Conservation (phyloP, 2,329 filamentous ascomycete species). For the Ophiosphaerella herpotricha region DNA sequence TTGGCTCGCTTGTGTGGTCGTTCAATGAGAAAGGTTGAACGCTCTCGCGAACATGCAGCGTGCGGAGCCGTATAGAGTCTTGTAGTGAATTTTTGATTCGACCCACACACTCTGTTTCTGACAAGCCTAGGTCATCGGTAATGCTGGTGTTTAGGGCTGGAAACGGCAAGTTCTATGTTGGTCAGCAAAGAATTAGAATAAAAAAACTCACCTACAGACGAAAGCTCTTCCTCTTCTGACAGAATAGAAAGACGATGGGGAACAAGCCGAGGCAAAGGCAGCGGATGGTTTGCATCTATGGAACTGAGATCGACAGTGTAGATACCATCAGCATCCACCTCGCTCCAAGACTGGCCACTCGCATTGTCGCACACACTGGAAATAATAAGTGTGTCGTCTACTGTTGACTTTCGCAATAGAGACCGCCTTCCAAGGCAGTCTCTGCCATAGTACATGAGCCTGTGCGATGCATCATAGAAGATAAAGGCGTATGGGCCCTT, state of each 20-base stretch:
- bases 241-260: conserved; percentile 26
- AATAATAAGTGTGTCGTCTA: conserved; percentile 47
- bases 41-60: conserved; percentile 37
- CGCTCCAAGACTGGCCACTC: conserved; percentile 62
- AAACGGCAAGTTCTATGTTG: conserved; percentile 48
- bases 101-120: conserved; percentile 52
- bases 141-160: conserved; percentile 50
- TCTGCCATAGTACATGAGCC: conserved; percentile 76
- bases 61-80: conserved; percentile 66
- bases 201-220: conserved; percentile 41
- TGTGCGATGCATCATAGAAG: conserved; percentile 69
- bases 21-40: neutral
- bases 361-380: conserved; percentile 46
- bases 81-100: conserved; percentile 60
- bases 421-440: conserved; percentile 89
- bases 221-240: conserved; percentile 8
- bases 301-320: conserved; percentile 66
- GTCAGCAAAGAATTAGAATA: conserved; percentile 21
- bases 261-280: conserved; percentile 19
- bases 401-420: conserved; percentile 62
- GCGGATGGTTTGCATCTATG: neutral
- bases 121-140: neutral
- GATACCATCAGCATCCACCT: conserved; percentile 84
- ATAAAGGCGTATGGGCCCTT: conserved; percentile 86
- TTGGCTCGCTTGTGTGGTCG: conserved; percentile 42